Percentiles rank a stretch among this genome's conserved stretches.
phyloP scores from a whole-genome alignment of 2,329 filamentous ascomycete species.

The Ramularia endophylla region DNA sequence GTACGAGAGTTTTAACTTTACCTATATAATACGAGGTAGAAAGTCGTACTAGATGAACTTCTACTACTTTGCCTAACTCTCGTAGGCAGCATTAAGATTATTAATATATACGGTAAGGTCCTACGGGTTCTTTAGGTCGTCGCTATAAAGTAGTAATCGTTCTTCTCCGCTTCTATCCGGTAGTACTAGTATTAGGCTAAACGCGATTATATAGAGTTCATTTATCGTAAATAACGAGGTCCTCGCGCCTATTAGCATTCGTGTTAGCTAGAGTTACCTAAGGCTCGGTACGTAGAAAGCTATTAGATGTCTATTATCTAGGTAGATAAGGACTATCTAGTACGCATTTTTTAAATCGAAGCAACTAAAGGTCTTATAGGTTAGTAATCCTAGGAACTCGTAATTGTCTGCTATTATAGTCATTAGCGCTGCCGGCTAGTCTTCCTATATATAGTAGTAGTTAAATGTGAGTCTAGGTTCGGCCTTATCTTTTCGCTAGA shows the following conservation, averaged over 20 bases:
- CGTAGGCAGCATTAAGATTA: too few relatives aligned
- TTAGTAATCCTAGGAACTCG: conserved; percentile 1
- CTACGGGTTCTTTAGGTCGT: neutral
- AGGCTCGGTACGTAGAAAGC: conserved; percentile 1
- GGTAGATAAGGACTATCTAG: conserved; percentile 5
- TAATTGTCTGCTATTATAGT: neutral
- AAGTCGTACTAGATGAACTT: too few relatives aligned
- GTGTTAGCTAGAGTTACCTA: conserved; percentile 2
- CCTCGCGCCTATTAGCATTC: conserved; percentile 2
- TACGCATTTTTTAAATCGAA: conserved; percentile 6
- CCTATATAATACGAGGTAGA: too few relatives aligned
- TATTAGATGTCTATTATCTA: conserved; percentile 2
- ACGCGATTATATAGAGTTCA: conserved; percentile 1
- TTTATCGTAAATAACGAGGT: conserved; percentile 3
- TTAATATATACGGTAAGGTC: too few relatives aligned
- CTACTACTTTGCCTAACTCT: too few relatives aligned
- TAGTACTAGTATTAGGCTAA: neutral
- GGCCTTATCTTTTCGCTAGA: neutral
- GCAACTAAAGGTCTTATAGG: too few relatives aligned
- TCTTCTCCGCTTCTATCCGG: neutral
- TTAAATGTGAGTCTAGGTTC: too few relatives aligned
- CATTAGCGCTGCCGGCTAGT: neutral
- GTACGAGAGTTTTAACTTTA: too few relatives aligned
- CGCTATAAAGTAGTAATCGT: neutral
- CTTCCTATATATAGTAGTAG: too few relatives aligned